These are phyloP conservation scores for Lyophyllum shimeji DNA, from an alignment of 768 basidiomycete species.

Conservation along the genomic window DNA sequence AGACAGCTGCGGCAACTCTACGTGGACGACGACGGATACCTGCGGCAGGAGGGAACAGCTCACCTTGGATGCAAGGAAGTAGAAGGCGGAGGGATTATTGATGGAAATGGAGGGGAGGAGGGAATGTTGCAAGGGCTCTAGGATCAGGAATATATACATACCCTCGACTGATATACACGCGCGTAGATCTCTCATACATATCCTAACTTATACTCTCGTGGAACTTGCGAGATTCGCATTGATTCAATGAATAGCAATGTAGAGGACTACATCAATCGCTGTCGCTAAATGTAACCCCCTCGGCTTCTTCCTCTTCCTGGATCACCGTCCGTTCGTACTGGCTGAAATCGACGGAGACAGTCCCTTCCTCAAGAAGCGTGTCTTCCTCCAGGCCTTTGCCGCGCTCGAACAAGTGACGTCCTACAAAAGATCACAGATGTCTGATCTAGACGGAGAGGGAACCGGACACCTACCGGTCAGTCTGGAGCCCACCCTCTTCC, in stretches of 20 bases:
- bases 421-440: conserved; percentile 36
- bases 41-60: conserved; percentile 57
- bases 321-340: conserved; percentile 76
- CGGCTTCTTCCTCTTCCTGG: conserved; percentile 68
- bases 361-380: conserved; percentile 78
- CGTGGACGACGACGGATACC: conserved; percentile 55
- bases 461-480: conserved; percentile 58
- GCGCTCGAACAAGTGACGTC: conserved; percentile 90
- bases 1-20: conserved; percentile 32
- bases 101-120: conserved; percentile 50
- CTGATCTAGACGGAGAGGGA: background rate
- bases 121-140: conserved; percentile 65
- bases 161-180: background rate
- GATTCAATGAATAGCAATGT: background rate
- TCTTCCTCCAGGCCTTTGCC: conserved; percentile 78
- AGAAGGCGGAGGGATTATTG: conserved; percentile 50
- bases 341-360: conserved; percentile 83
- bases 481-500: conserved; percentile 59
- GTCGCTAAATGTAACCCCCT: conserved; percentile 78
- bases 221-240: background rate
- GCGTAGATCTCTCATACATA: background rate
- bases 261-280: conserved; percentile 58
- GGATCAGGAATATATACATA: conserved; percentile 4
- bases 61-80: conserved; percentile 59
- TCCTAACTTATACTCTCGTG: background rate